Evolutionary conservation across 2,329 filamentous ascomycete genomes (phyloP).

Genomic region (Ophiosphaerella korrae): DNA sequence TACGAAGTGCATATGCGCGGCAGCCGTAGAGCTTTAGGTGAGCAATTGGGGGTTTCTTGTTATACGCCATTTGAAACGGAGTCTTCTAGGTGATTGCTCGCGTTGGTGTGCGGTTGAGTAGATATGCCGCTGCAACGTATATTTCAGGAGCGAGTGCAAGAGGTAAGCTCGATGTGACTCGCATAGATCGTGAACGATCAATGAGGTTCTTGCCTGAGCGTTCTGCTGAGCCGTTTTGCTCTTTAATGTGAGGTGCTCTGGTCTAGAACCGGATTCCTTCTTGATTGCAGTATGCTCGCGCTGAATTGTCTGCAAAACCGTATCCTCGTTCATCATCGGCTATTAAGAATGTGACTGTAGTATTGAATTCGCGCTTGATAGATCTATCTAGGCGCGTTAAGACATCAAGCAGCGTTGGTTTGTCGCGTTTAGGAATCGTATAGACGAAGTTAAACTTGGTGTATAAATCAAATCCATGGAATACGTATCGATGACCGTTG

Average conservation of each 20-base stretch:
- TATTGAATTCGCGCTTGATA: too few species aligned
- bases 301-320: slow-evolving; percentile 2
- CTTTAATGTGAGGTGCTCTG: slow-evolving; percentile 4
- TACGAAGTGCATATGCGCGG: too few species aligned
- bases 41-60: slow-evolving; percentile 13
- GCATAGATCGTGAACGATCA: slow-evolving; percentile 4
- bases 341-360: too few species aligned
- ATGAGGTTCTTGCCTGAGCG: slow-evolving; percentile 13
- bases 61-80: slow-evolving; percentile 15
- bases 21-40: slow-evolving; percentile 13
- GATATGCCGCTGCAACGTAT: slow-evolving; percentile 7
- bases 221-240: slow-evolving; percentile 18
- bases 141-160: slow-evolving; percentile 9
- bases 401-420: too few species aligned
- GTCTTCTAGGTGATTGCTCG: slow-evolving; percentile 17
- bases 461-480: too few species aligned
- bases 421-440: too few species aligned
- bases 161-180: slow-evolving; percentile 7
- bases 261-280: slow-evolving; percentile 4
- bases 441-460: too few species aligned
- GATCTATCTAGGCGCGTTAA: too few species aligned
- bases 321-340: too few species aligned
- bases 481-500: too few species aligned
- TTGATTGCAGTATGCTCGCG: slow-evolving; percentile 1
- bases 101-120: slow-evolving; percentile 15